Evolutionary conservation across 2,329 filamentous ascomycete genomes (phyloP).

Genomic region (Cladosporium sp.): DNA sequence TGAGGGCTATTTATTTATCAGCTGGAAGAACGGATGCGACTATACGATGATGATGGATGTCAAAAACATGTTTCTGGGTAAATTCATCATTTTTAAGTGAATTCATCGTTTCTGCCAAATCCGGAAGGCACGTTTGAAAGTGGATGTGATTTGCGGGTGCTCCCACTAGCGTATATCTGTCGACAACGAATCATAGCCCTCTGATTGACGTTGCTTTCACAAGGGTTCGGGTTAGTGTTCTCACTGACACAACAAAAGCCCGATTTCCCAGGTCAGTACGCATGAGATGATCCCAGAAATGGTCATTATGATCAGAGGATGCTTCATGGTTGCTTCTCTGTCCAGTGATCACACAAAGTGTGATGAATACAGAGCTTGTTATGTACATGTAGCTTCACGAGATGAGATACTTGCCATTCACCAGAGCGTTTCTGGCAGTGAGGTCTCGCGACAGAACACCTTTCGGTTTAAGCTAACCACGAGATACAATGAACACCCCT

Average conservation of each 20-base stretch:
- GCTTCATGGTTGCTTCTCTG: background rate
- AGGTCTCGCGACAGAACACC: no score
- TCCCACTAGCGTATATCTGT: background rate
- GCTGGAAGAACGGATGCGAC: no score
- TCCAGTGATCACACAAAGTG: background rate
- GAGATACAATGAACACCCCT: background rate
- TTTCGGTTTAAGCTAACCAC: background rate
- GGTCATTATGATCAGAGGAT: background rate
- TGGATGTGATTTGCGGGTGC: background rate
- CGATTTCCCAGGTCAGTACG: background rate
- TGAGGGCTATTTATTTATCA: background rate
- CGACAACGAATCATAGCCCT: background rate
- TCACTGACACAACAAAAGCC: background rate
- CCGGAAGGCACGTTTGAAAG: background rate
- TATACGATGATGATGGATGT: no score
- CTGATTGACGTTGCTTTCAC: background rate
- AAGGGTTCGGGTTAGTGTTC: background rate
- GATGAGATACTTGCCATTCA: no score
- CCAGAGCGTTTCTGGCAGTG: no score
- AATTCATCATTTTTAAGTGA: no score
- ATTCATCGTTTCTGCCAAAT: background rate
- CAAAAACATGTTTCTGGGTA: no score
- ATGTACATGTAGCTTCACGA: background rate
- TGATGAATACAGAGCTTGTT: background rate
- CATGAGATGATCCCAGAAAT: background rate